These are phyloP conservation scores for Aegilops sharonensis DNA, from an alignment of 176 grass and related monocot species.

Conservation along the genomic window DNA sequence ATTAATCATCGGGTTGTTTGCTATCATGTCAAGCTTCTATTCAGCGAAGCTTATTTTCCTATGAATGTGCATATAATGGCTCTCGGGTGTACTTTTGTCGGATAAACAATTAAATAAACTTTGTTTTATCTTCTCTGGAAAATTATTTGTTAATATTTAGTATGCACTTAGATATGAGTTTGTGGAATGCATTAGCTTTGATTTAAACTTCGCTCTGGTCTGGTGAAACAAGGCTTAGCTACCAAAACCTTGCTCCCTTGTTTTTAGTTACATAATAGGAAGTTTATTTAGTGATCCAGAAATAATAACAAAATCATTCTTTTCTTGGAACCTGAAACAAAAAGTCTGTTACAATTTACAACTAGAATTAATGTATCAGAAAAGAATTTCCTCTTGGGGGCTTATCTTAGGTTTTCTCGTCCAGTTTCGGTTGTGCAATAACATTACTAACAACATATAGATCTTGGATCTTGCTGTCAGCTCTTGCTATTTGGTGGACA, in stretches of 20 bases:
- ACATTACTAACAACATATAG: slow-evolving; percentile 21
- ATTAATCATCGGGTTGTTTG: background rate
- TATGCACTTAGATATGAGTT: background rate
- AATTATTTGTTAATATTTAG: background rate
- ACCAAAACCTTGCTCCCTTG: background rate
- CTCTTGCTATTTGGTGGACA: slow-evolving; percentile 97
- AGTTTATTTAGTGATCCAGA: background rate
- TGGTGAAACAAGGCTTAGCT: slow-evolving; percentile 2
- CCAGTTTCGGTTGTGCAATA: background rate
- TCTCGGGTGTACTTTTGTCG: background rate
- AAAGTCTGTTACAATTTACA: background rate
- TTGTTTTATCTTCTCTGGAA: slow-evolving; percentile 5
- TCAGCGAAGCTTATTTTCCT: background rate
- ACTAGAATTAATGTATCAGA: slow-evolving; percentile 1
- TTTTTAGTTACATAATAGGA: slow-evolving; percentile 10
- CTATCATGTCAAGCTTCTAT: background rate
- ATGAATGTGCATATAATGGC: background rate
- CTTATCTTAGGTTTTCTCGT: background rate
- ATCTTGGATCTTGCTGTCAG: slow-evolving; percentile 51
- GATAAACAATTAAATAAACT: background rate
- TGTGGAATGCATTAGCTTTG: background rate
- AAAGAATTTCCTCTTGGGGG: background rate
- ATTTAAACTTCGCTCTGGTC: slow-evolving; percentile 17
- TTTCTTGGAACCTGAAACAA: background rate
- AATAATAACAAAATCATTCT: background rate